Conservation (phyloP, 257 asterid species). For the Solanum sejunctum region DNA sequence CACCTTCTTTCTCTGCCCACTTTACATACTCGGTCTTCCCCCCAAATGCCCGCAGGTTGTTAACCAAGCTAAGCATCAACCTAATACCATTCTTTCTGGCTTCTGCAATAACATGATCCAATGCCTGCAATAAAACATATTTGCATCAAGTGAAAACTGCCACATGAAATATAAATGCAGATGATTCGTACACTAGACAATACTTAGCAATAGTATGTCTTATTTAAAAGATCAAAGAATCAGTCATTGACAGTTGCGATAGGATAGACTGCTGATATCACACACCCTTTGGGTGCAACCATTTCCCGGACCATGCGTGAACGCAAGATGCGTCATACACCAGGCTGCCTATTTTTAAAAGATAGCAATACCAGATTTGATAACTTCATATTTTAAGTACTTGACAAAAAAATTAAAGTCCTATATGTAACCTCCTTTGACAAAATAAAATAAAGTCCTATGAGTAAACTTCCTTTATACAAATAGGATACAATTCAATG, state of each 20-base stretch:
- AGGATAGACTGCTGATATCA: not conserved
- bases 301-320: not conserved
- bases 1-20: slow-evolving; percentile 99
- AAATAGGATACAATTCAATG: not conserved
- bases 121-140: slow-evolving; percentile 37
- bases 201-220: not conserved
- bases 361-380: not conserved
- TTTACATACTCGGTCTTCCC: slow-evolving; percentile 91
- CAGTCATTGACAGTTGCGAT: not conserved
- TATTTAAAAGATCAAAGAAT: not conserved
- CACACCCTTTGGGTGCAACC: not conserved
- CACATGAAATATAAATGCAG: not conserved
- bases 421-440: not conserved
- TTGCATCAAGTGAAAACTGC: not conserved
- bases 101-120: slow-evolving; percentile 95
- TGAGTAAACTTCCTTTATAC: not conserved
- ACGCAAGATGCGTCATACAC: not conserved
- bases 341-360: not conserved
- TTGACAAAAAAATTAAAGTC: not conserved
- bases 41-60: slow-evolving; percentile 90
- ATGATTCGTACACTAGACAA: not conserved
- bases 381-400: not conserved
- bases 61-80: slow-evolving; percentile 68
- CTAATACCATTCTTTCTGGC: slow-evolving; percentile 59
- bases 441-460: not conserved